Base-by-base conservation (phyloP, 495 filamentous ascomycete genomes). In the Margaritispora aquatica region DNA sequence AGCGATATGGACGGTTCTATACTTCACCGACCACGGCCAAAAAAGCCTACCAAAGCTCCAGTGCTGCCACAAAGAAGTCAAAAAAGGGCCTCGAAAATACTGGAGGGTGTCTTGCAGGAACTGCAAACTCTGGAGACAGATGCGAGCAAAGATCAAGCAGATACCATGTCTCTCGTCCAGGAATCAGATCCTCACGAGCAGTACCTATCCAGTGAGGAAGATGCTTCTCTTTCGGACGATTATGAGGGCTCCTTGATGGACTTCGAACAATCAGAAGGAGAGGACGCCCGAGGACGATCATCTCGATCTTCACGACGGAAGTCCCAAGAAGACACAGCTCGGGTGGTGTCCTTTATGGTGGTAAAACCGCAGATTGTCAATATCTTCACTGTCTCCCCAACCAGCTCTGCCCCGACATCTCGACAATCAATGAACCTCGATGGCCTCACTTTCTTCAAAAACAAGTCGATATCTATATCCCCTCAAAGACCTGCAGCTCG, bases 141-240 rank as follows among this genome's bases (percentile, higher is more conserved):
- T 22, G 48, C 13, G 20, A 57, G 27, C 27, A 47, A 52, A 13
- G 54, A 55, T n/a, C 58, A 64, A 2, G 17, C 50, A 26, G 57
- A 59, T 19, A 55, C 22, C 10, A 29, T 22, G 1, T 58, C 55
- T n/a, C 26, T 63, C 9, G 19, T 61, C 1, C 38, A 58, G 26
- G 50, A 57, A 53, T 44, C 46, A 10, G 61, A 68, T 62, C 66
- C 66, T 11, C 66, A 63, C 26, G 66, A 68, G 29, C 22, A 57
- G 34, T 68, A 68, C 54, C 55, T 68, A 4, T 64, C 60, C 21
- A 66, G 63, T 54, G 66, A 68, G 49, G 66, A 68, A 54, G 66
- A 68, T 24, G 63, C 46, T 26, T 66, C 63, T 8, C 52, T 63
- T 15, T 62, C 60, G 22, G 66, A 63, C 54, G 65, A 67, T 22